These are phyloP conservation scores for Fraxinus americana DNA, from an alignment of 257 asterid species.

Conservation along the genomic window DNA sequence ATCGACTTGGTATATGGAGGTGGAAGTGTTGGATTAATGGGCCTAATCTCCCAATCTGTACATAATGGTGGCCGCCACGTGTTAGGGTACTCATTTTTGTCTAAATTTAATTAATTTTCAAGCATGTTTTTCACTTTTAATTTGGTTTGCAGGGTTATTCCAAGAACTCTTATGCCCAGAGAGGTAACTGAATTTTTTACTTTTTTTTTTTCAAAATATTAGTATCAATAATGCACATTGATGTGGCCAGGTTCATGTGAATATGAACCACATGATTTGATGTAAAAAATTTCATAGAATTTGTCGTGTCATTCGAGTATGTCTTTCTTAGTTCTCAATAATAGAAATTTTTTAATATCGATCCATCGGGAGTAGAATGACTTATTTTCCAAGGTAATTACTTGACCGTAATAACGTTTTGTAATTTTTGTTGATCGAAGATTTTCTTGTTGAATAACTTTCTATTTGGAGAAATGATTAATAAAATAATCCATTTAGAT, in stretches of 20 bases:
- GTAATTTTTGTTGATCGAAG: too few species aligned
- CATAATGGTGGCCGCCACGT: constrained; percentile 89
- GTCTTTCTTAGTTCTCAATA: too few species aligned
- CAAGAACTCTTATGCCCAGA: constrained; percentile 87
- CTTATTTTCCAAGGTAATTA: too few species aligned
- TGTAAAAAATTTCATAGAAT: not conserved
- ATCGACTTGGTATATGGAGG: constrained; percentile 87
- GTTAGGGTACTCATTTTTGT: constrained; percentile 51
- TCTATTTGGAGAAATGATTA: too few species aligned
- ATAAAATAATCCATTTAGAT: constrained; percentile 44
- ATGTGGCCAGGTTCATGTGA: not conserved
- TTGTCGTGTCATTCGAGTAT: not conserved
- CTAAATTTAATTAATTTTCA: not conserved
- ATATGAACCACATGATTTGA: not conserved
- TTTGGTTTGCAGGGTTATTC: constrained; percentile 69
- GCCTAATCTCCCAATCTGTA: constrained; percentile 72
- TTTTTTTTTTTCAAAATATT: not conserved
- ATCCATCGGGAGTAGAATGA: too few species aligned
- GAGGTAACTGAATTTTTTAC: constrained; percentile 56
- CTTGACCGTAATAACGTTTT: not conserved
- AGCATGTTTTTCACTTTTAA: not conserved
- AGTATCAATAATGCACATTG: not conserved
- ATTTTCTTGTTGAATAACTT: too few species aligned
- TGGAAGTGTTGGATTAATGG: constrained; percentile 82
- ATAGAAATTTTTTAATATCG: too few species aligned